Percentiles rank a stretch among this genome's conserved stretches.
phyloP scores from a whole-genome alignment of 2,329 filamentous ascomycete genomes.

The Hymenoscyphus fraxineus region DNA sequence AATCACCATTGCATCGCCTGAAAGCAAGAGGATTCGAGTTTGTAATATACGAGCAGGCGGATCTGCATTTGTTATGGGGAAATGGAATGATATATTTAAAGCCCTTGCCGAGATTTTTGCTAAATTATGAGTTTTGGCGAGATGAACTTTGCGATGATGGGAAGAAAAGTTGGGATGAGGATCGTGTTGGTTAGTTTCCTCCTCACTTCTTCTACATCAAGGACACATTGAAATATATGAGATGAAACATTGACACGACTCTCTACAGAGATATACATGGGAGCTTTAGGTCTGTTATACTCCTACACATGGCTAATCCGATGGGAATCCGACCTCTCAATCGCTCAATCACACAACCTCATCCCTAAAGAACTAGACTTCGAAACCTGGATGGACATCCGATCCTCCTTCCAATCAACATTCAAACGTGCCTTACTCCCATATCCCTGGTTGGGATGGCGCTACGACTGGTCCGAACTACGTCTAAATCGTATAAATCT shows the following conservation, averaged over 20 bases:
- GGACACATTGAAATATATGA: background rate
- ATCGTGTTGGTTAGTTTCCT: slow-evolving; percentile 2
- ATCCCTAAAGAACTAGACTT: slow-evolving; percentile 25
- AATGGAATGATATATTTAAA: slow-evolving; percentile 35
- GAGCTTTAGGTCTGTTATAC: slow-evolving; percentile 34
- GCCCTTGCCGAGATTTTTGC: slow-evolving; percentile 34
- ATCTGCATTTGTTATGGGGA: slow-evolving; percentile 37
- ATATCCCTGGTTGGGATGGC: slow-evolving; percentile 23
- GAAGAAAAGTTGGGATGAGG: background rate
- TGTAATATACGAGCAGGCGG: slow-evolving; percentile 35
- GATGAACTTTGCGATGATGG: slow-evolving; percentile 8
- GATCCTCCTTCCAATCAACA: slow-evolving; percentile 13
- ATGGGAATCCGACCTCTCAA: slow-evolving; percentile 36
- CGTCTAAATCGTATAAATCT: slow-evolving; percentile 34
- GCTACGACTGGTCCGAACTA: slow-evolving; percentile 37
- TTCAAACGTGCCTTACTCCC: slow-evolving; percentile 14
- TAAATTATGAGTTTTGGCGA: slow-evolving; percentile 30
- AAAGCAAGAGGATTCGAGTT: slow-evolving; percentile 32
- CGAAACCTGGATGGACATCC: slow-evolving; percentile 30
- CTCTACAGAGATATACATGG: slow-evolving; percentile 6
- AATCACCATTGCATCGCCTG: slow-evolving; percentile 33
- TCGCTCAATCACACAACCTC: slow-evolving; percentile 33
- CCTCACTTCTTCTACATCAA: background rate
- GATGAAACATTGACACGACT: background rate
- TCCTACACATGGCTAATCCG: slow-evolving; percentile 35